Evolutionary conservation across 345 rosid species (phyloP).

Genomic region (Fremontodendron californicum): DNA sequence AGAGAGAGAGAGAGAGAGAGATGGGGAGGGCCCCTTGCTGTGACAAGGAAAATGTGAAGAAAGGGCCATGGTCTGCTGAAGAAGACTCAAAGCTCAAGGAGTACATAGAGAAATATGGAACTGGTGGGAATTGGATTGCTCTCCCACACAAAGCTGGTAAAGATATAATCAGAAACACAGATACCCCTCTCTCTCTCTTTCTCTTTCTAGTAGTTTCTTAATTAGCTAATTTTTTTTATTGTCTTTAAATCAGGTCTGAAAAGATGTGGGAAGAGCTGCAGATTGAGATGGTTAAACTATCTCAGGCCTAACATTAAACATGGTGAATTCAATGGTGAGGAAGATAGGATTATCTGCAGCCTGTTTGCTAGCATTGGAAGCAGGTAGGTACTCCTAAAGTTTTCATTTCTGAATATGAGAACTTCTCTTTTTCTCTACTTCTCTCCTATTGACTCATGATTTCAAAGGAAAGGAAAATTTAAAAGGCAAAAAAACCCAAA

Average conservation of each 20-base stretch:
- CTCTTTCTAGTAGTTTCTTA: background rate
- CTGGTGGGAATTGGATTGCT: conserved; percentile 94
- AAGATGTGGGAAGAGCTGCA: conserved; percentile 97
- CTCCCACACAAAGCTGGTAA: conserved; percentile 84
- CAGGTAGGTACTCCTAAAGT: conserved; percentile 44
- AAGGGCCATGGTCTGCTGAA: conserved; percentile 97
- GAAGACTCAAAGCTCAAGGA: conserved; percentile 87
- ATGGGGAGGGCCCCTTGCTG: conserved; percentile 99
- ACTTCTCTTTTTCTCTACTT: background rate
- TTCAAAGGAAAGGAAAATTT: background rate
- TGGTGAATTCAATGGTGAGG: conserved; percentile 80
- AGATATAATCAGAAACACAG: background rate
- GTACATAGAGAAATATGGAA: conserved; percentile 76
- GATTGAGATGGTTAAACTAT: conserved; percentile 93
- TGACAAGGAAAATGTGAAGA: conserved; percentile 93
- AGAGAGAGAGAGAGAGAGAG: conserved; percentile 22
- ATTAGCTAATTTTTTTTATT: conserved; percentile 11
- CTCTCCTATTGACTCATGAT: background rate
- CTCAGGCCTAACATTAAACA: conserved; percentile 92
- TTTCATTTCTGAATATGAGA: background rate
- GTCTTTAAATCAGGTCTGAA: conserved; percentile 48
- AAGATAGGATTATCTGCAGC: conserved; percentile 70
- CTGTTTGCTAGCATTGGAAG: conserved; percentile 86
- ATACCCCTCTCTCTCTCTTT: background rate
- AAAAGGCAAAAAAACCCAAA: background rate